These are phyloP conservation scores for Candida sp. DNA, from an alignment of 1,139 yeast species.

Conservation along the genomic window DNA sequence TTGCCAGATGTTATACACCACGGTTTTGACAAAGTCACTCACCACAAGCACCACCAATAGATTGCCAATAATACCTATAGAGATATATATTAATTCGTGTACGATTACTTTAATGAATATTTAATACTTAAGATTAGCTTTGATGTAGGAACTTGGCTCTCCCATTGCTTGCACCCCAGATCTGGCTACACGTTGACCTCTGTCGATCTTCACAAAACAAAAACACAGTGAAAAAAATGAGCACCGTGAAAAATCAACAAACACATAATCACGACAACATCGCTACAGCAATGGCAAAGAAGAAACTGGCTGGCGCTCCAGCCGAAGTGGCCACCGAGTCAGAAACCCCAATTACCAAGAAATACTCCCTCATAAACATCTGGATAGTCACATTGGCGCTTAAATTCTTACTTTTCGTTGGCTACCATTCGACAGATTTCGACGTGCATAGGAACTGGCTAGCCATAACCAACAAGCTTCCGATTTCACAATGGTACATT, in stretches of 20 bases:
- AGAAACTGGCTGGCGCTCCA: not conserved
- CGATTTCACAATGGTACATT: constrained; percentile 79
- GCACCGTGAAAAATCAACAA: not conserved
- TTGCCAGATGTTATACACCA: too few species aligned
- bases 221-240: not conserved
- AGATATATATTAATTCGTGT: too few species aligned
- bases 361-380: constrained; percentile 38
- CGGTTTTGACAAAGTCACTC: too few species aligned
- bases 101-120: too few species aligned
- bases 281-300: not conserved
- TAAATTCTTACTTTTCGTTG: constrained; percentile 39
- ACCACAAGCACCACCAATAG: too few species aligned
- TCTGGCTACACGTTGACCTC: too few species aligned
- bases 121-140: too few species aligned
- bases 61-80: too few species aligned
- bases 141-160: too few species aligned
- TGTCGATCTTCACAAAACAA: too few species aligned
- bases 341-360: not conserved
- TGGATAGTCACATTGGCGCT: constrained; percentile 45
- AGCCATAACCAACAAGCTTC: constrained; percentile 84
- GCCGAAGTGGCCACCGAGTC: not conserved
- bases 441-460: constrained; percentile 98
- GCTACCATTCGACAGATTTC: constrained; percentile 87
- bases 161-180: too few species aligned
- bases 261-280: not conserved